Evolutionary conservation across 108 stramenopile species (phyloP).

Genomic region (Nitzschia sp.): DNA sequence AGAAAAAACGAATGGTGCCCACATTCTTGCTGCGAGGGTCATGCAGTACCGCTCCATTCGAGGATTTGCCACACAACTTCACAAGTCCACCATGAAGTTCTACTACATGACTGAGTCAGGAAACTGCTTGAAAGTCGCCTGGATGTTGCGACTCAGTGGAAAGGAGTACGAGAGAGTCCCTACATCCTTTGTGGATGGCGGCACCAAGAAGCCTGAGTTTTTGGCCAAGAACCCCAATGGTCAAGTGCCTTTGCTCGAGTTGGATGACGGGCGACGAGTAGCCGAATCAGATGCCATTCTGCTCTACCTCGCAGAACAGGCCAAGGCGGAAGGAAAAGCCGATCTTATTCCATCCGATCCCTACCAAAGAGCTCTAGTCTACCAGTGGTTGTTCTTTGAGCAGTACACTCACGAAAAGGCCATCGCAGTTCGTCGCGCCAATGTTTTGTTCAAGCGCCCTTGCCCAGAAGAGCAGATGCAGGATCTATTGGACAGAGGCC

Average conservation of each 20-base stretch:
- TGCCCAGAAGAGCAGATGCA: slow-evolving; percentile 9
- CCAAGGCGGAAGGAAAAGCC: too few relatives aligned
- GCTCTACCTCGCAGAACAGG: not conserved
- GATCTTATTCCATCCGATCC: not conserved
- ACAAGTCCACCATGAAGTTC: slow-evolving; percentile 2
- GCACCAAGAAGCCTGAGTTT: slow-evolving; percentile 10
- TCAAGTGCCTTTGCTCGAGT: slow-evolving; percentile 14
- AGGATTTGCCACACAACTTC: too few relatives aligned
- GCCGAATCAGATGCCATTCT: not conserved
- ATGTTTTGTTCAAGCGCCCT: slow-evolving; percentile 14
- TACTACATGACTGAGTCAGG: slow-evolving; percentile 1
- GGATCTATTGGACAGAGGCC: slow-evolving; percentile 5
- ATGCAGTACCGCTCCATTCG: too few relatives aligned
- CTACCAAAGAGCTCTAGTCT: not conserved
- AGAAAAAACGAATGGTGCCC: too few relatives aligned
- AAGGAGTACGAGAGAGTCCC: not conserved
- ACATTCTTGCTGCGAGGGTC: too few relatives aligned
- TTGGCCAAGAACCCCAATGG: slow-evolving; percentile 14
- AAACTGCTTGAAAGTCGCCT: slow-evolving; percentile 10
- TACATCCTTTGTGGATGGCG: slow-evolving; percentile 1
- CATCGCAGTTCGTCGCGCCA: slow-evolving; percentile 20
- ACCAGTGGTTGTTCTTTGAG: slow-evolving; percentile 24
- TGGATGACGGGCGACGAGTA: slow-evolving; percentile 1
- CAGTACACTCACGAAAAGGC: slow-evolving; percentile 15
- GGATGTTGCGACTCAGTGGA: slow-evolving; percentile 1